Evolutionary conservation across 345 rosid genomes (phyloP).

Genomic region (Eutrema heterophyllum): DNA sequence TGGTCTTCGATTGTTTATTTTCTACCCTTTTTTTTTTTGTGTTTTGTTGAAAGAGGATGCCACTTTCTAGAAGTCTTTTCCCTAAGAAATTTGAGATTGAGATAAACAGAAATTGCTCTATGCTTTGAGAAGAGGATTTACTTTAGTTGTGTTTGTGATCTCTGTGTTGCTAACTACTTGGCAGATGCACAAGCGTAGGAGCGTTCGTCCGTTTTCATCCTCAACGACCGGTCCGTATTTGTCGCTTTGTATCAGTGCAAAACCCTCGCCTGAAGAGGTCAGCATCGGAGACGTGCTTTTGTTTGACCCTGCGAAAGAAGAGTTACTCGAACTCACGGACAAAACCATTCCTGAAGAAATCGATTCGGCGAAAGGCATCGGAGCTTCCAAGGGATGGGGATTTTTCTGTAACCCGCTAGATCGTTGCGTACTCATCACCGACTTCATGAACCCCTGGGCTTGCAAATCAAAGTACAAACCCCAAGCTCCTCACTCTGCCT

Average conservation of each 20-base stretch:
- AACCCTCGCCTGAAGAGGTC: background rate
- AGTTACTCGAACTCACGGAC: background rate
- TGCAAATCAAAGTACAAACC: constrained; percentile 7
- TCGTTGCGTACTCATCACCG: background rate
- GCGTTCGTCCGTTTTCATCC: constrained; percentile 4
- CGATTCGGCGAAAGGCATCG: background rate
- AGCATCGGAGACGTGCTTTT: background rate
- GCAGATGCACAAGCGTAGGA: background rate
- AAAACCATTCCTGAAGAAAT: background rate
- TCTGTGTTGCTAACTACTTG: background rate
- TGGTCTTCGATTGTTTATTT: no score
- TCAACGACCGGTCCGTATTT: background rate
- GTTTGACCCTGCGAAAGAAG: background rate
- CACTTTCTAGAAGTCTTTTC: background rate
- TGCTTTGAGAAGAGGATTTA: background rate
- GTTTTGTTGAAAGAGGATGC: no score
- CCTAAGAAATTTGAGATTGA: no score
- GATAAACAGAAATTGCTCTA: no score
- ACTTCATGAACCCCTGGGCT: background rate
- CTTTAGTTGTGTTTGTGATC: background rate
- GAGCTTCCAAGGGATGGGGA: constrained; percentile 15
- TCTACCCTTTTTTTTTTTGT: no score
- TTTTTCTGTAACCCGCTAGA: background rate
- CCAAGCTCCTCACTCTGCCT: constrained; percentile 7
- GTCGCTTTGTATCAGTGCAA: background rate